These are phyloP conservation scores for Wallacemonas rigidus DNA, from an alignment of 208 protist genomes.

Conservation along the genomic window DNA sequence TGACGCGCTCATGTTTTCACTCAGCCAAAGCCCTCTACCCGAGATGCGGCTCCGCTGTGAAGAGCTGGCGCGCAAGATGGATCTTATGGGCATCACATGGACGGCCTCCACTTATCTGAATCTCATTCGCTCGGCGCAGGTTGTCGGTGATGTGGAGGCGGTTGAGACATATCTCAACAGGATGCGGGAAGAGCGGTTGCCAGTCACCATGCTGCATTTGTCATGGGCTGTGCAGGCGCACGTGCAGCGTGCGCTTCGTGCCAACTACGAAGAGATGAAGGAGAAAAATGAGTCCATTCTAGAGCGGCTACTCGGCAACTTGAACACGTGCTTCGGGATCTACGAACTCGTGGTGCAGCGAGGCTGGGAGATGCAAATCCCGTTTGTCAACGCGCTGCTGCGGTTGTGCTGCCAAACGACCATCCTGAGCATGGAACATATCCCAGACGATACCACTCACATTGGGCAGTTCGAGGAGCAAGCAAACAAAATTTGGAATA, in stretches of 20 bases:
- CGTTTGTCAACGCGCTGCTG: constrained; percentile 85
- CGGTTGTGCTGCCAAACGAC: constrained; percentile 80
- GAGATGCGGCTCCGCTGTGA: constrained; percentile 88
- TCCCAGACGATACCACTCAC: constrained; percentile 44
- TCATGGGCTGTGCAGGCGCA: constrained; percentile 83
- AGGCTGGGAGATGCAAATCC: constrained; percentile 75
- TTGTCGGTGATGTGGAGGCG: constrained; percentile 76
- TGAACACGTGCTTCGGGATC: constrained; percentile 84
- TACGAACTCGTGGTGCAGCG: constrained; percentile 80
- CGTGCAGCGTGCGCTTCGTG: constrained; percentile 68
- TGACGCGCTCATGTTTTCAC: constrained; percentile 80
- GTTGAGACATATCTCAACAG: constrained; percentile 76
- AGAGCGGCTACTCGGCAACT: constrained; percentile 60
- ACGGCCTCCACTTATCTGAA: constrained; percentile 83
- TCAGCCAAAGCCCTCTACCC: constrained; percentile 71
- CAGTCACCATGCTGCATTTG: constrained; percentile 65
- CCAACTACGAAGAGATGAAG: constrained; percentile 74
- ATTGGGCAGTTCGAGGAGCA: constrained; percentile 80
- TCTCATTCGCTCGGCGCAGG: constrained; percentile 79
- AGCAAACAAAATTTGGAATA: constrained; percentile 75
- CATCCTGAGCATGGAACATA: constrained; percentile 81
- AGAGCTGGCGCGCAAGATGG: constrained; percentile 89
- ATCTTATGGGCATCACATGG: constrained; percentile 89
- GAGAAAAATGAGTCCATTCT: constrained; percentile 51
- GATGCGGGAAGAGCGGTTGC: constrained; percentile 84